A percentile compares a stretch with the other conserved stretches of the same genome.
These are phyloP conservation scores for Capsella rubella DNA, from an alignment of 441 rosid genomes.

Conservation along the genomic window DNA sequence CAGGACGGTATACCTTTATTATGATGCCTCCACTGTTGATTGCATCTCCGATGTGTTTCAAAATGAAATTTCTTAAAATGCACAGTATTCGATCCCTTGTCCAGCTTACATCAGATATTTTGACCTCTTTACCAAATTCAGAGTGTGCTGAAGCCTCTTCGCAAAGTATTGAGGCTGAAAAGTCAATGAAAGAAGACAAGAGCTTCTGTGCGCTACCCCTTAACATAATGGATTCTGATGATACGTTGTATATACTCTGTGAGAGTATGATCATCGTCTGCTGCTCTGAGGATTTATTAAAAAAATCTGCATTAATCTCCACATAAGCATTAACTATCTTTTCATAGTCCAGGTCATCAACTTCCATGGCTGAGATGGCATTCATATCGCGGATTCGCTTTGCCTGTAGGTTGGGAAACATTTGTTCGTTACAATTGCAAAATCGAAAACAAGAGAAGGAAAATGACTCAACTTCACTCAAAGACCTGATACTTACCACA, in stretches of 20 bases:
- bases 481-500: constrained; percentile 58
- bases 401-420: constrained; percentile 64
- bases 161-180: constrained; percentile 61
- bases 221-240: constrained; percentile 76
- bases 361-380: constrained; percentile 74
- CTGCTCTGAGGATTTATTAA: constrained; percentile 59
- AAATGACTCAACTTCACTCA: constrained; percentile 20
- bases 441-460: constrained; percentile 26
- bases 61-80: constrained; percentile 65
- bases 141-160: constrained; percentile 44
- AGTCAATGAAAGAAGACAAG: constrained; percentile 78
- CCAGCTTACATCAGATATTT: constrained; percentile 60
- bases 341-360: constrained; percentile 90
- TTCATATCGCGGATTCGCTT: constrained; percentile 69
- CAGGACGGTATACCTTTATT: constrained; percentile 64
- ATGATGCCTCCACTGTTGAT: constrained; percentile 64
- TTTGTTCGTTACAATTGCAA: constrained; percentile 32
- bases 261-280: constrained; percentile 77
- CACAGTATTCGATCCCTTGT: constrained; percentile 55
- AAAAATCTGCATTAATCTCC: constrained; percentile 63
- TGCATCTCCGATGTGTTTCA: constrained; percentile 78
- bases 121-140: constrained; percentile 44
- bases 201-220: constrained; percentile 82
- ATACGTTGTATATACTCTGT: constrained; percentile 78
- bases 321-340: constrained; percentile 69